Percentiles rank a stretch among this genome's conserved stretches.
Conservation (phyloP, 495 filamentous ascomycete genomes). For the Ascobolus immersus region DNA sequence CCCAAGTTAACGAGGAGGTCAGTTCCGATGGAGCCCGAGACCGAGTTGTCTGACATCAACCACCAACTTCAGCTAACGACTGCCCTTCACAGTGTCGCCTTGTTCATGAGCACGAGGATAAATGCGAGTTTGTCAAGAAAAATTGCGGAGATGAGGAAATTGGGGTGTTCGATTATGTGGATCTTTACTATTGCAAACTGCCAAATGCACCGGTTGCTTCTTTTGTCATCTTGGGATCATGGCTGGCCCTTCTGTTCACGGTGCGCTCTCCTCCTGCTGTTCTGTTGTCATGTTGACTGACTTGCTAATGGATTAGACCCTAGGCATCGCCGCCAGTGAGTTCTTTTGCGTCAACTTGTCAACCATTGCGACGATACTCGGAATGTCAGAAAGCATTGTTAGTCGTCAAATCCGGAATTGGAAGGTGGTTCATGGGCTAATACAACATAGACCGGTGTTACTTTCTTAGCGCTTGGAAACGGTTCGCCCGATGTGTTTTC, state of each 20-base stretch:
- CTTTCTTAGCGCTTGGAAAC: constrained; percentile 91
- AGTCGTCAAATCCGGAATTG: neutral
- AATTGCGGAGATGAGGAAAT: constrained; percentile 80
- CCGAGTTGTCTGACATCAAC: no score
- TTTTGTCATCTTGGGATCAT: constrained; percentile 48
- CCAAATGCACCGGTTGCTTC: constrained; percentile 44
- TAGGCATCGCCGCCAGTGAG: constrained; percentile 94
- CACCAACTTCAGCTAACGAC: no score
- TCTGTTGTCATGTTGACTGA: neutral
- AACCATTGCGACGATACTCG: constrained; percentile 64
- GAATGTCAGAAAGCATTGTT: constrained; percentile 72
- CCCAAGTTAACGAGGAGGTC: no score
- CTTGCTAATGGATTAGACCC: constrained; percentile 27
- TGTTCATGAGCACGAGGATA: constrained; percentile 48
- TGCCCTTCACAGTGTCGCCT: constrained; percentile 54
- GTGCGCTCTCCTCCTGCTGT: constrained; percentile 2
- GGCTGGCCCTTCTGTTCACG: constrained; percentile 79
- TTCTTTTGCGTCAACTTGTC: constrained; percentile 95
- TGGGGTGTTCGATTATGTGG: constrained; percentile 67
- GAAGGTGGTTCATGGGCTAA: neutral
- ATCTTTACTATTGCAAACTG: constrained; percentile 72
- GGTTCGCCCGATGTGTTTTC: constrained; percentile 98
- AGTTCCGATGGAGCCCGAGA: no score
- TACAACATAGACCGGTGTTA: constrained; percentile 51
- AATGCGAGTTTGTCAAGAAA: constrained; percentile 61